Evolutionary conservation across 148 eudicot genomes (phyloP).

Genomic region (Dianthus caryophyllus): DNA sequence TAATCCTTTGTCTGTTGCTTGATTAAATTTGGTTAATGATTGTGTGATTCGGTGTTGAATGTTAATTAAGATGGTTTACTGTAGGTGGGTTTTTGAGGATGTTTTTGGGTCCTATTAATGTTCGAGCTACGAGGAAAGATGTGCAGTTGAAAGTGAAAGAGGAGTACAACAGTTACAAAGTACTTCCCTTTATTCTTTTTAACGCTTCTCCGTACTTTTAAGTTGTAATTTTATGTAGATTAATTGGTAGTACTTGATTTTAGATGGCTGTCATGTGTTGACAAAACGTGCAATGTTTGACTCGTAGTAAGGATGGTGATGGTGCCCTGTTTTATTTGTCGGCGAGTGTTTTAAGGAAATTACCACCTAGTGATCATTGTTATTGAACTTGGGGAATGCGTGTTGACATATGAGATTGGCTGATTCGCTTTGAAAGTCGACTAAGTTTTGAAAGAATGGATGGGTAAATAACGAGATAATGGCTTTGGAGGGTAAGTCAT

Average conservation of each 20-base stretch:
- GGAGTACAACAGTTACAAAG: slow-evolving; percentile 84
- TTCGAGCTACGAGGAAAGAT: slow-evolving; percentile 79
- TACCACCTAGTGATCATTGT: no score
- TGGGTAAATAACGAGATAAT: no score
- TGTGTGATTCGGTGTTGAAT: neutral
- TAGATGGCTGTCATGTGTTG: neutral
- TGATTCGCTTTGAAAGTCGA: no score
- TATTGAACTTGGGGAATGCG: no score
- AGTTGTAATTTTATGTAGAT: neutral
- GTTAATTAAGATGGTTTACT: no score
- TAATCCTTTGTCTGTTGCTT: neutral
- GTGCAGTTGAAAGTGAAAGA: slow-evolving; percentile 92
- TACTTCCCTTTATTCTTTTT: slow-evolving; percentile 22
- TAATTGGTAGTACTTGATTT: neutral
- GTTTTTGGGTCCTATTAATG: slow-evolving; percentile 92
- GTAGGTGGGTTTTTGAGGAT: slow-evolving; percentile 72
- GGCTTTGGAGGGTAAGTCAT: no score
- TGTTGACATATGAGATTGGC: no score
- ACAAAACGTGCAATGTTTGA: neutral
- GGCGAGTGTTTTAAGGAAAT: no score
- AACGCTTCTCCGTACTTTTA: neutral
- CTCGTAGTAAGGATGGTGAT: neutral
- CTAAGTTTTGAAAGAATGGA: no score
- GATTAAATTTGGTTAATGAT: neutral
- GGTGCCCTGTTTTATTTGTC: neutral